phyloP scores from a whole-genome alignment of 495 filamentous ascomycete species.

The Neurospora sp. region DNA sequence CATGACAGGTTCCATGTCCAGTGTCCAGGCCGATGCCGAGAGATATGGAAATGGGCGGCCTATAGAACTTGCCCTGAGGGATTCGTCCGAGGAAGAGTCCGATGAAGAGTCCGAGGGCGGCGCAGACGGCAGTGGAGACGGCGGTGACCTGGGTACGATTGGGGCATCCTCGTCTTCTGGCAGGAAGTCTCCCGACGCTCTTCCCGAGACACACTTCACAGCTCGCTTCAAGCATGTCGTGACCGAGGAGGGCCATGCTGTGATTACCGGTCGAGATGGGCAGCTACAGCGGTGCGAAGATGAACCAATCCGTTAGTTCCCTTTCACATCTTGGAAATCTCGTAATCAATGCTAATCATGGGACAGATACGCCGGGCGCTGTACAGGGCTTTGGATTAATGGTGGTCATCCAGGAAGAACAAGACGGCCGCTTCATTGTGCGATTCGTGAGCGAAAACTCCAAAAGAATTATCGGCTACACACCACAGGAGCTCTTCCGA shows the following conservation, averaged over 20 bases:
- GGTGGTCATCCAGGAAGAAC: constrained; percentile 63
- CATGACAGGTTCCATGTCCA: constrained; percentile 15
- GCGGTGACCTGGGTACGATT: not conserved
- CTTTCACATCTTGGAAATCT: not conserved
- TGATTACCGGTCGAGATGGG: constrained; percentile 71
- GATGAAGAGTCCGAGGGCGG: constrained; percentile 13
- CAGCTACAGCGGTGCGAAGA: constrained; percentile 76
- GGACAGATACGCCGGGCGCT: constrained; percentile 64
- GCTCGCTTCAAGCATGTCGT: constrained; percentile 70
- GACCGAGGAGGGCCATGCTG: constrained; percentile 71
- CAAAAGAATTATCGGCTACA: constrained; percentile 63
- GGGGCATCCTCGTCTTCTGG: constrained; percentile 5
- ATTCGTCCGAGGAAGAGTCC: constrained; percentile 26
- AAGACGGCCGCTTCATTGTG: constrained; percentile 57
- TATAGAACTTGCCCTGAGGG: constrained; percentile 22
- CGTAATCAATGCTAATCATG: not conserved
- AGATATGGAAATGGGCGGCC: constrained; percentile 9
- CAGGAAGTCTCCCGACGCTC: constrained; percentile 15
- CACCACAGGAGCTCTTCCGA: constrained; percentile 66
- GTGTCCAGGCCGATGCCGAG: constrained; percentile 21
- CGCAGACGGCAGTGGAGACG: constrained; percentile 6
- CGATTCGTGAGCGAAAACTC: constrained; percentile 85
- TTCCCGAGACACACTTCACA: constrained; percentile 42
- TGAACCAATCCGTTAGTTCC: constrained; percentile 59
- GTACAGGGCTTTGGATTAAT: constrained; percentile 77